Base-by-base conservation (phyloP, 2,329 filamentous ascomycete genomes). In the Phaeosphaeriaceae sp. region DNA sequence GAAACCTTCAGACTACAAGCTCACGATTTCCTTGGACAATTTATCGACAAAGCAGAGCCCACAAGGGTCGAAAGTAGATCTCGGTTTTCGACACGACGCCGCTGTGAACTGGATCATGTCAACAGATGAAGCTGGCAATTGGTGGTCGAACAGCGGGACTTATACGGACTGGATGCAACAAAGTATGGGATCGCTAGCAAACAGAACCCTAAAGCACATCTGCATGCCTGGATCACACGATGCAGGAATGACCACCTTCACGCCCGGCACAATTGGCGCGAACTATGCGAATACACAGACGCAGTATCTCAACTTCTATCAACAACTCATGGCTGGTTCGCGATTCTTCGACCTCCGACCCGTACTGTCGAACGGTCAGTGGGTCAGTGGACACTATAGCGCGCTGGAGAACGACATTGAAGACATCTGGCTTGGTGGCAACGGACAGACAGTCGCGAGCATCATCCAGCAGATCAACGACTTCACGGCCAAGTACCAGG, bases 181-280 rank as follows among this genome's bases (percentile, higher is more conserved):
- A 42, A 77, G 73, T 48, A 65, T 80, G 46, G 69, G 67, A 2
- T 73, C 71, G 3, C 61, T 80, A 5, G 75, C 74, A 3, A 75
- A 76, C 47, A 76, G 82, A 11, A 77, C 76, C 1, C 66, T 84
- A 0, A 78, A 79, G 51, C 77, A 83, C 27, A 73, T 84, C 19
- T 75, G 79, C 49, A 79, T 85, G 74, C 82, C 82, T 0, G 82
- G 82, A 9, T 78, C 80, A 3, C 82, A 85, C 58, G 81, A 84
- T 56, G 74, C 81, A 0, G 82, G 81, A n/a, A 84, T 85, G 81
- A 78, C 75, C 22, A 72, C 60, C 1, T 81, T 81, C 58, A 78
- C 69, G 15, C 64, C 68, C 1, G 71, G 75, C 15, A 80, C 81
- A 4, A 70, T 75, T 36, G 71, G 79, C 11, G 80, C 78, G 3